Percentiles rank a stretch among this genome's conserved stretches.
These are phyloP conservation scores for Geranomyces michiganensis DNA, from an alignment of 192 early-diverging fungal species.

Conservation along the genomic window DNA sequence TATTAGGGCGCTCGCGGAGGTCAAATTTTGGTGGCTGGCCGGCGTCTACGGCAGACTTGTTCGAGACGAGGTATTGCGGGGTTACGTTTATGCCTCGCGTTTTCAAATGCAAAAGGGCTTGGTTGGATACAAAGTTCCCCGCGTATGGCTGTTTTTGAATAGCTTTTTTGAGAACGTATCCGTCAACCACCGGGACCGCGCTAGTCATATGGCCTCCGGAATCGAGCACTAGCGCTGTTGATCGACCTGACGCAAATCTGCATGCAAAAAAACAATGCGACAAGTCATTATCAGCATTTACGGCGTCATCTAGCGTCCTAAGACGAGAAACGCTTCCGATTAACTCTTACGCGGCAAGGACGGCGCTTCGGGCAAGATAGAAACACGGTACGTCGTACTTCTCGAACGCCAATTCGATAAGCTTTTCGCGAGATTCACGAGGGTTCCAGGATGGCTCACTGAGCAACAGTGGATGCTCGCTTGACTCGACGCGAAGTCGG, in stretches of 20 bases:
- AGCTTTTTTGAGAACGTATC: constrained; percentile 90
- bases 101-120: constrained; percentile 67
- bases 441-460: constrained; percentile 94
- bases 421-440: constrained; percentile 77
- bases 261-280: not conserved
- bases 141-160: constrained; percentile 72
- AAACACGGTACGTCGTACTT: constrained; percentile 90
- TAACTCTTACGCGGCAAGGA: constrained; percentile 76
- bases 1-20: constrained; percentile 57
- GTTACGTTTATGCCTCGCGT: constrained; percentile 61
- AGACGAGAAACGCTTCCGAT: constrained; percentile 16
- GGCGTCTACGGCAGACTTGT: constrained; percentile 74
- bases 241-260: constrained; percentile 85
- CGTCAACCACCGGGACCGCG: constrained; percentile 95
- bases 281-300: constrained; percentile 22
- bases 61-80: constrained; percentile 82
- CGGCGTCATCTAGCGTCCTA: constrained; percentile 8
- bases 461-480: constrained; percentile 89
- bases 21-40: constrained; percentile 60
- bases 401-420: constrained; percentile 94
- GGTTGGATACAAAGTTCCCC: constrained; percentile 80
- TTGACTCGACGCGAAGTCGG: constrained; percentile 71
- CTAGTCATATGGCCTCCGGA: constrained; percentile 87
- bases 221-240: constrained; percentile 90
- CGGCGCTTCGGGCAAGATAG: constrained; percentile 88